Percentiles rank a stretch among this genome's conserved stretches.
Evolutionary conservation across 345 rosid species (phyloP).

Genomic region (Lepidium didymum): DNA sequence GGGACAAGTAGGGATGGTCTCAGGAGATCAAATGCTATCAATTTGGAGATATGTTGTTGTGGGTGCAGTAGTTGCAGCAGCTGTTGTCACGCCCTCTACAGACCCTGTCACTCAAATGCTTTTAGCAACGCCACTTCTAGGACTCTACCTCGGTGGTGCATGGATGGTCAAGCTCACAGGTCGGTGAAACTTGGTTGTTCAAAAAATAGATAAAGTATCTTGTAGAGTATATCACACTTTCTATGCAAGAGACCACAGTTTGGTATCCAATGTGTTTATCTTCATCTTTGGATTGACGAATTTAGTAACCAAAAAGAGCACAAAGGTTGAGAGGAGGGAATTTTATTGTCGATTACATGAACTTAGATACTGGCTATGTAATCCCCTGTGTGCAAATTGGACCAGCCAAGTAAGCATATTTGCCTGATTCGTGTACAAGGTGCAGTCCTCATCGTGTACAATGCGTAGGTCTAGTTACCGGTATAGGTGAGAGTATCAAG

Average conservation of each 20-base stretch:
- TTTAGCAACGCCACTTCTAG: conserved; percentile 81
- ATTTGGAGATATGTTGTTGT: conserved; percentile 96
- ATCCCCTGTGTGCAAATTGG: background rate
- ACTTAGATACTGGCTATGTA: background rate
- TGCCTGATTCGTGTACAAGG: background rate
- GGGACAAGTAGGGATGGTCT: conserved; percentile 82
- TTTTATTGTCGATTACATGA: background rate
- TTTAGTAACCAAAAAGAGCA: conserved; percentile 2
- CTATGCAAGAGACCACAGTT: conserved; percentile 7
- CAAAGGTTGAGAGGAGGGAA: background rate
- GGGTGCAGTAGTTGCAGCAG: conserved; percentile 91
- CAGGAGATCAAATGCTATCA: conserved; percentile 93
- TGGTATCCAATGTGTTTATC: background rate
- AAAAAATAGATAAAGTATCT: conserved; percentile 1
- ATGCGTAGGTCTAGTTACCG: background rate
- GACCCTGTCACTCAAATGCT: conserved; percentile 97
- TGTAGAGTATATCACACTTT: conserved; percentile 15
- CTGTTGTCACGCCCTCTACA: conserved; percentile 90
- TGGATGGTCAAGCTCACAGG: conserved; percentile 87
- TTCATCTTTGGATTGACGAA: background rate
- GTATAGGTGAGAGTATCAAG: background rate
- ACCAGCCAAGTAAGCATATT: background rate
- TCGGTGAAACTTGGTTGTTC: conserved; percentile 33
- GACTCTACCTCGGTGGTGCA: conserved; percentile 93
- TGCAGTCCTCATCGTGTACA: background rate